These are phyloP conservation scores for Zymoseptoria tritici DNA, from an alignment of 2,329 filamentous ascomycete species.

Conservation along the genomic window DNA sequence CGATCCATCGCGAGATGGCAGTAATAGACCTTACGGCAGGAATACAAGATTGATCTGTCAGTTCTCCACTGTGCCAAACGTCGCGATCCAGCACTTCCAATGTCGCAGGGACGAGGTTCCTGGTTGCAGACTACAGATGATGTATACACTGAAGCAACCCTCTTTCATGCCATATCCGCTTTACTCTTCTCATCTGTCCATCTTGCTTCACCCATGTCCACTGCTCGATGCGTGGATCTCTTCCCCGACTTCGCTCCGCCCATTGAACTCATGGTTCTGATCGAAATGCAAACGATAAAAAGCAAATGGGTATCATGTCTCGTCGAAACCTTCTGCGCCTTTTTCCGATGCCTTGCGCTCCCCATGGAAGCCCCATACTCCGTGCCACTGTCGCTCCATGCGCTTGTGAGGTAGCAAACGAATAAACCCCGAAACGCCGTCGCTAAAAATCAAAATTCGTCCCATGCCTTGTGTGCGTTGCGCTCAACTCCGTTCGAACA, in stretches of 20 bases:
- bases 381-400: background rate
- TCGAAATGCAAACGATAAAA: background rate
- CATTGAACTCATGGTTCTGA: background rate
- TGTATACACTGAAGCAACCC: no score
- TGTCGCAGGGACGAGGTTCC: no score
- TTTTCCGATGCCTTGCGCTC: background rate
- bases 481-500: no score
- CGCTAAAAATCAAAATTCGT: constrained; percentile 2
- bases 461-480: background rate
- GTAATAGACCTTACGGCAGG: background rate
- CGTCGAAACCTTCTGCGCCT: background rate
- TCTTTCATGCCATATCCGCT: no score
- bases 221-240: background rate
- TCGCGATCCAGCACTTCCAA: no score
- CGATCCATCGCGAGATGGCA: background rate
- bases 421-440: constrained; percentile 3
- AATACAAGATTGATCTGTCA: no score
- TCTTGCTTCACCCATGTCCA: background rate
- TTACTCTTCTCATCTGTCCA: background rate
- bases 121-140: no score
- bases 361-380: background rate
- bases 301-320: constrained; percentile 11
- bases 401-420: background rate
- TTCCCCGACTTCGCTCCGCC: background rate
- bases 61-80: no score